phyloP scores from a whole-genome alignment of 2,329 filamentous ascomycete genomes.

The Chrysosporium keratinophilum region DNA sequence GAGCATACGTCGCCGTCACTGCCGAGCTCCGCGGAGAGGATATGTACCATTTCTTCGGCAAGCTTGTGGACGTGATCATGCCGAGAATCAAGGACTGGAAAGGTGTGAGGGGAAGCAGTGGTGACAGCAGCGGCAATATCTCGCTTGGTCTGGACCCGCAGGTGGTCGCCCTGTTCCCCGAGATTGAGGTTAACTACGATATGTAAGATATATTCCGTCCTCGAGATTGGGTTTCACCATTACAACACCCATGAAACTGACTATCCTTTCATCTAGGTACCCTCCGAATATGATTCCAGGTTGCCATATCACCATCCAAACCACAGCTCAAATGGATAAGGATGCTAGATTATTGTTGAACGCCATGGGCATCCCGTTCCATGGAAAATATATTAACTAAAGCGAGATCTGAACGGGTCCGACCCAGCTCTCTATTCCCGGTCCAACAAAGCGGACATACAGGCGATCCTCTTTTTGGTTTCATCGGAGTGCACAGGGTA shows the following conservation, averaged over 20 bases:
- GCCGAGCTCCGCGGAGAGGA: conserved; percentile 65
- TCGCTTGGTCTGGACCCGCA: conserved; percentile 67
- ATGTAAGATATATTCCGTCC: conserved; percentile 48
- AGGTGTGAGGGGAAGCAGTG: conserved; percentile 64
- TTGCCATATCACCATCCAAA: conserved; percentile 72
- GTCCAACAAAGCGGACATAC: neutral
- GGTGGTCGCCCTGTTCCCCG: conserved; percentile 74
- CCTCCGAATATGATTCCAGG: conserved; percentile 70
- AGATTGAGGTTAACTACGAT: conserved; percentile 90
- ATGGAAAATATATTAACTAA: conserved; percentile 57
- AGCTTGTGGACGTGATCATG: conserved; percentile 79
- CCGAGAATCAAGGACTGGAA: conserved; percentile 95
- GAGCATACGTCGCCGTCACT: conserved; percentile 61
- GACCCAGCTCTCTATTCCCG: too few relatives aligned
- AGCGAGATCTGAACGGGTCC: neutral
- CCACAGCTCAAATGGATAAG: conserved; percentile 71
- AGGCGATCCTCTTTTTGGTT: too few relatives aligned
- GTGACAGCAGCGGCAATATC: conserved; percentile 82
- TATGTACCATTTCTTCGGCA: conserved; percentile 84
- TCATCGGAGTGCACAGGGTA: neutral
- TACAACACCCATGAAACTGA: neutral
- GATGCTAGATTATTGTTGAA: conserved; percentile 69
- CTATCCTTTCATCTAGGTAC: conserved; percentile 38
- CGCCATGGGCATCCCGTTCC: conserved; percentile 67
- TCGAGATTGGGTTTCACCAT: neutral